Percentiles rank a stretch among this genome's conserved stretches.
These are phyloP conservation scores for Aspergillus hiratsukae DNA, from an alignment of 2,329 filamentous ascomycete genomes.

Conservation along the genomic window DNA sequence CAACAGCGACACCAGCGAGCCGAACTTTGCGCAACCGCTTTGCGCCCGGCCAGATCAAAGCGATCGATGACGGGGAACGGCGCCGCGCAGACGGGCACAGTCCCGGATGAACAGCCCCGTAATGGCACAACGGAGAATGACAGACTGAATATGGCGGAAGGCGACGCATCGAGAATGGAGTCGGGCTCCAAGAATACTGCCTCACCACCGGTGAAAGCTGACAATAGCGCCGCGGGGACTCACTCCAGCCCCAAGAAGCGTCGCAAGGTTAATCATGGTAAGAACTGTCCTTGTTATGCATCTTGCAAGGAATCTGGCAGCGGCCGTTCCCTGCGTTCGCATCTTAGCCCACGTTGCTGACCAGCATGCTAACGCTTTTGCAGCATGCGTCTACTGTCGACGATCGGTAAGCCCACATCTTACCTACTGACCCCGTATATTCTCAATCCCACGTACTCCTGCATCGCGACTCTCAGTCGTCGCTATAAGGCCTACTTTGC, in stretches of 20 bases:
- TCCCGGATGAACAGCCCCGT: slow-evolving; percentile 24
- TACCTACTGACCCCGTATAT: neutral
- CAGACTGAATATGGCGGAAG: slow-evolving; percentile 15
- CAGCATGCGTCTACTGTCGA: slow-evolving; percentile 84
- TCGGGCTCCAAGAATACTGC: slow-evolving; percentile 27
- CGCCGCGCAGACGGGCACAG: slow-evolving; percentile 18
- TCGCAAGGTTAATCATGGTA: slow-evolving; percentile 87
- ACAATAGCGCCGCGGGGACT: slow-evolving; percentile 28
- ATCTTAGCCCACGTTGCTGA: slow-evolving; percentile 21
- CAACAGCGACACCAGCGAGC: slow-evolving; percentile 12
- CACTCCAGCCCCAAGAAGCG: slow-evolving; percentile 68
- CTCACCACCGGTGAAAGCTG: slow-evolving; percentile 29
- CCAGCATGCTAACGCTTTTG: slow-evolving; percentile 29
- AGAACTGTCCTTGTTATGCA: slow-evolving; percentile 28
- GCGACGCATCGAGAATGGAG: slow-evolving; percentile 23
- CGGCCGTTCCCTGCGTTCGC: slow-evolving; percentile 11
- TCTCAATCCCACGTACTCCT: neutral
- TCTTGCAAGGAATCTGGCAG: slow-evolving; percentile 22
- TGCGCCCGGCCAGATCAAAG: slow-evolving; percentile 10
- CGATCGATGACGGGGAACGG: slow-evolving; percentile 29
- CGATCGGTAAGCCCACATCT: slow-evolving; percentile 68
- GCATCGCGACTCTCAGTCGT: slow-evolving; percentile 14
- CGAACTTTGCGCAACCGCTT: slow-evolving; percentile 21
- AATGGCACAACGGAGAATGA: slow-evolving; percentile 24
- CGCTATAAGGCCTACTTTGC: slow-evolving; percentile 9